Evolutionary conservation across 2,329 filamentous ascomycete genomes (phyloP), one percentile per base, ranked within the genome.

Genomic region (Penicillium hesseltinei): DNA sequence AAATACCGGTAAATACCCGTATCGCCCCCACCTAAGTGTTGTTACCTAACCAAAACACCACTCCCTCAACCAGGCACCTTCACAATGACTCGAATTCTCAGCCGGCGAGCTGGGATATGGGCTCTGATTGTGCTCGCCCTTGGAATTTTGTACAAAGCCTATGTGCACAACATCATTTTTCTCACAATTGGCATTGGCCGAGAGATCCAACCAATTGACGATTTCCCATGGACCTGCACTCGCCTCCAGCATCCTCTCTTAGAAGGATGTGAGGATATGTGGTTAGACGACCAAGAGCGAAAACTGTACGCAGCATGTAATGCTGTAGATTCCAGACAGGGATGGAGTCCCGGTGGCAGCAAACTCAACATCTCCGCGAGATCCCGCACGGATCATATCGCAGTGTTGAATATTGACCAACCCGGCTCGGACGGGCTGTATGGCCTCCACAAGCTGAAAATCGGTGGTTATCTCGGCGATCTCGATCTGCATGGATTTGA

Each of bases 181-280:
- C 19, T 47, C 29, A 35, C 19, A 47, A 47, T 47, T 5, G 45
- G 29, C 5, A 21, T 47, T 21, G 45, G 45, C 3, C 72, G 73
- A 11, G 54, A 59, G 21, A 50, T 75, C 45, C 62, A 66, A 21
- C 60, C 69, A 3, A 63, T 76, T 52, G 65, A 68, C 2, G 63
- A 69, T 5, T 76, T 74, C 56, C 66, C 62, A 46, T 69, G 70
- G 61, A 55, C 35, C 47, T 71, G 66, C 55, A 57, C 52, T 40
- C 69, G 66, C 44, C 56, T 67, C 46, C 54, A 48, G 33, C 68
- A 66, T 54, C 62, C 58, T 57, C 70, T 60, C 47, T 62, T 70
- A n/a, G 65, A 66, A 43, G 67, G 65, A 29, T 71, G 67, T 35
- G 69, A 71, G 44, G 69, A 71, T 29, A 61, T 71, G 47, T 70